Evolutionary conservation across 305 asterid species (phyloP).

Genomic region (Solanum hybrid): DNA sequence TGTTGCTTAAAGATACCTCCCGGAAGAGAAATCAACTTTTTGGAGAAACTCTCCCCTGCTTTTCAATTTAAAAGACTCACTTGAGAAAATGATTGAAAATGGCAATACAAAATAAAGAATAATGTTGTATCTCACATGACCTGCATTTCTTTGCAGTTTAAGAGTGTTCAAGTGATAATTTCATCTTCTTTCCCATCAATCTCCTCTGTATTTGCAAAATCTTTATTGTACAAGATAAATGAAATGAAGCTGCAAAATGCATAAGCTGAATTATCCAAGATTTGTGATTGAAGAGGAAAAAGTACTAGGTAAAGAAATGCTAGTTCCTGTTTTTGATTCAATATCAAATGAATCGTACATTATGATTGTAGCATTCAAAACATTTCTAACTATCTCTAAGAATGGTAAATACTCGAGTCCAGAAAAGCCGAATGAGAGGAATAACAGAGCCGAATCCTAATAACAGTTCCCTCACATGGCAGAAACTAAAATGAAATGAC

Average conservation of each 20-base stretch:
- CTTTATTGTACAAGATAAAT: neutral
- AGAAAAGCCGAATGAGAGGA: neutral
- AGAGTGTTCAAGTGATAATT: neutral
- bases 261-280: neutral
- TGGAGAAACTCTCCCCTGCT: neutral
- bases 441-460: neutral
- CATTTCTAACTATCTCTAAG: neutral
- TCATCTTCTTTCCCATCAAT: neutral
- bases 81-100: neutral
- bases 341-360: neutral
- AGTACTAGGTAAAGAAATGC: neutral
- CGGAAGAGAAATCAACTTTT: constrained; percentile 1
- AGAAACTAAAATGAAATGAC: neutral
- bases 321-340: neutral
- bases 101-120: neutral
- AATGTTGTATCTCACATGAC: neutral
- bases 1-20: constrained; percentile 31
- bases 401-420: neutral
- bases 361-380: neutral
- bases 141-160: neutral
- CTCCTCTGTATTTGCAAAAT: neutral
- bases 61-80: neutral
- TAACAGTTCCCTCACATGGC: neutral
- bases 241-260: neutral
- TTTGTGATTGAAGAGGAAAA: neutral